Conservation (phyloP, 805 yeast species). For the Candida tallmaniae region DNA sequence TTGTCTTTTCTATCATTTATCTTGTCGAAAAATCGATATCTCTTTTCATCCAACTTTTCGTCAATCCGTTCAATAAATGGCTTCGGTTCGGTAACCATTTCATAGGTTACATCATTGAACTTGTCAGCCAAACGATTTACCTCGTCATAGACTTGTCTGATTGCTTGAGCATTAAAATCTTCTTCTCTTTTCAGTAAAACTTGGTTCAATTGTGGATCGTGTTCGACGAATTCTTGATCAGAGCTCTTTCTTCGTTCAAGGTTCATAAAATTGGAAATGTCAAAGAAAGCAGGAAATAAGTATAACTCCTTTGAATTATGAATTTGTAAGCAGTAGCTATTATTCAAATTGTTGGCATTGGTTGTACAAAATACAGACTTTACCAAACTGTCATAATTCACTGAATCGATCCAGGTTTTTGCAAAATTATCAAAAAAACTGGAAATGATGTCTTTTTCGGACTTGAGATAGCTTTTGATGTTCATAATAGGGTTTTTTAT, state of each 20-base stretch:
- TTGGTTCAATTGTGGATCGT: neutral
- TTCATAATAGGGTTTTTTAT: constrained; percentile 16
- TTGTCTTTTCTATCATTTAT: constrained; percentile 12
- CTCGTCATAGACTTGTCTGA: constrained; percentile 18
- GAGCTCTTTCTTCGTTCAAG: neutral
- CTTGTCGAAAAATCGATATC: constrained; percentile 13
- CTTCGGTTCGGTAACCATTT: constrained; percentile 19
- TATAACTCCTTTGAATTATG: constrained; percentile 24
- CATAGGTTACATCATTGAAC: constrained; percentile 16
- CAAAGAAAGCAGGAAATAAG: constrained; percentile 18
- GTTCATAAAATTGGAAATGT: constrained; percentile 2
- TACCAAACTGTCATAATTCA: constrained; percentile 28
- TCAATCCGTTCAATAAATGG: constrained; percentile 15
- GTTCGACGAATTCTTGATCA: neutral
- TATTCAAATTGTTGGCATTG: constrained; percentile 12
- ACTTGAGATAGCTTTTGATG: constrained; percentile 17
- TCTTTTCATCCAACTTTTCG: constrained; percentile 15
- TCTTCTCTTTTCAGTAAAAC: constrained; percentile 1
- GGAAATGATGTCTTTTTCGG: constrained; percentile 16
- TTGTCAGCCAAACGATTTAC: constrained; percentile 10
- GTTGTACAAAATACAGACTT: constrained; percentile 43
- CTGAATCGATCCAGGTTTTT: constrained; percentile 31
- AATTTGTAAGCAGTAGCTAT: constrained; percentile 38
- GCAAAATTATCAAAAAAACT: constrained; percentile 41
- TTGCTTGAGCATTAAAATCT: constrained; percentile 16